Percentiles rank a stretch among this genome's conserved stretches.
Evolutionary conservation across 352 stramenopile genomes (phyloP).

Genomic region (Globisporangium carolinianum): DNA sequence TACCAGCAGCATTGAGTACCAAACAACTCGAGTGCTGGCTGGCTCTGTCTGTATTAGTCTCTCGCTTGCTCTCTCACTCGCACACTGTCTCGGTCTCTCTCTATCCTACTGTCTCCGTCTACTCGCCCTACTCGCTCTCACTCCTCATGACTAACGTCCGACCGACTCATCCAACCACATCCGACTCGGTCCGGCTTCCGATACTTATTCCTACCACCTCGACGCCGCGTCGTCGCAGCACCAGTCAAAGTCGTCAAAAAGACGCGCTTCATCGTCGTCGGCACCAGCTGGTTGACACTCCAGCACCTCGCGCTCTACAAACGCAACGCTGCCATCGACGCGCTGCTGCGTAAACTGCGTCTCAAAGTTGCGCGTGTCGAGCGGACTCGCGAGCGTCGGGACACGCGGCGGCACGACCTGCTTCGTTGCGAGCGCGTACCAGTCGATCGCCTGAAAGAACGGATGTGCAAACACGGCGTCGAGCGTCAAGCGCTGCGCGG

Average conservation of each 20-base stretch:
- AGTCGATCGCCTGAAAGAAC: conserved; percentile 72
- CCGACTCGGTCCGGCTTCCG: not conserved
- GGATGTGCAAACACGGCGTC: conserved; percentile 66
- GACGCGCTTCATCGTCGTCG: conserved; percentile 26
- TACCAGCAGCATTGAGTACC: not conserved
- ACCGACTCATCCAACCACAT: not conserved
- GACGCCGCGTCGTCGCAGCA: conserved; percentile 11
- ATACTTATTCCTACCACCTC: conserved; percentile 11
- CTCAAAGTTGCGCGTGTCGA: conserved; percentile 75
- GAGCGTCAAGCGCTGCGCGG: conserved; percentile 44
- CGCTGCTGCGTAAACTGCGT: conserved; percentile 65
- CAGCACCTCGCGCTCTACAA: conserved; percentile 4
- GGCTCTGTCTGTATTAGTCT: not conserved
- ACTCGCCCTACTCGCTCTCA: no score
- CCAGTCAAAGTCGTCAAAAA: conserved; percentile 76
- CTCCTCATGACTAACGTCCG: not conserved
- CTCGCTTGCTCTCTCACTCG: no score
- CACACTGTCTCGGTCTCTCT: not conserved
- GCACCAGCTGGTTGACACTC: no score
- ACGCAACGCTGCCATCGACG: conserved; percentile 53
- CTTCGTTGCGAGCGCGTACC: conserved; percentile 69
- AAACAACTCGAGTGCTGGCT: not conserved
- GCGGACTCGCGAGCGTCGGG: conserved; percentile 30
- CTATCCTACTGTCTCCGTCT: not conserved
- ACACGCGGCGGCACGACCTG: conserved; percentile 58